Evolutionary conservation across 1,139 yeast genomes (phyloP).

Genomic region (Nakaseomyces nivariensis): DNA sequence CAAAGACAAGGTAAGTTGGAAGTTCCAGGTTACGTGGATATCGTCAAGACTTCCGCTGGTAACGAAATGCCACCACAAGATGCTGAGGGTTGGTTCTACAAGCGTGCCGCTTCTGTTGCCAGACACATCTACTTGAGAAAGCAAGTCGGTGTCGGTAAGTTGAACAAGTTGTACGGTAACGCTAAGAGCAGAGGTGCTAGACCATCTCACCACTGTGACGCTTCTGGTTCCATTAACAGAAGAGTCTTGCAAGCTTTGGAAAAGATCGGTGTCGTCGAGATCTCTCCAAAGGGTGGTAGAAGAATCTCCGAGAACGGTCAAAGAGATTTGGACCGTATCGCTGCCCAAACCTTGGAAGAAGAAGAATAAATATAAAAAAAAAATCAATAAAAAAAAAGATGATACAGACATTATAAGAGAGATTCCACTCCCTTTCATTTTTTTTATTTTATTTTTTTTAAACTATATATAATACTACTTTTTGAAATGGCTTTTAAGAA

Average conservation of each 20-base stretch:
- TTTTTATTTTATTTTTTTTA: neutral
- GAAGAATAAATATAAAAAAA: conserved; percentile 47
- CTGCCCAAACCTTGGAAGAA: conserved; percentile 94
- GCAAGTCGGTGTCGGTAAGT: conserved; percentile 98
- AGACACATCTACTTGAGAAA: conserved; percentile 99
- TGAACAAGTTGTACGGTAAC: conserved; percentile 99
- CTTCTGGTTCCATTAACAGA: conserved; percentile 99
- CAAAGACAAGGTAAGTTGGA: conserved; percentile 99
- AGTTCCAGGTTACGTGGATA: conserved; percentile 99
- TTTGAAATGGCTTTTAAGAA: conserved; percentile 1
- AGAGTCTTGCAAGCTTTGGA: conserved; percentile 95
- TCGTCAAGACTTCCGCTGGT: conserved; percentile 98
- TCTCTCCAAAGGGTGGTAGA: conserved; percentile 98
- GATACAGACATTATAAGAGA: conserved; percentile 4
- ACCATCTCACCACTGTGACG: conserved; percentile 98
- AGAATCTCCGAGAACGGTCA: conserved; percentile 99
- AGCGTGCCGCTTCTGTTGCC: conserved; percentile 99
- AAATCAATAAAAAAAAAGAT: conserved; percentile 3
- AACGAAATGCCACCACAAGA: conserved; percentile 99
- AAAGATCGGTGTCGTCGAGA: conserved; percentile 95
- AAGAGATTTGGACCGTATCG: conserved; percentile 99
- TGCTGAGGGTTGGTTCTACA: conserved; percentile 99
- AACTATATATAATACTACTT: neutral
- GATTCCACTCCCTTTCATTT: neutral
- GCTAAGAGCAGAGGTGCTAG: conserved; percentile 98